Base-by-base conservation (phyloP, 2,329 filamentous ascomycete genomes). In the Botrytis tulipae region DNA sequence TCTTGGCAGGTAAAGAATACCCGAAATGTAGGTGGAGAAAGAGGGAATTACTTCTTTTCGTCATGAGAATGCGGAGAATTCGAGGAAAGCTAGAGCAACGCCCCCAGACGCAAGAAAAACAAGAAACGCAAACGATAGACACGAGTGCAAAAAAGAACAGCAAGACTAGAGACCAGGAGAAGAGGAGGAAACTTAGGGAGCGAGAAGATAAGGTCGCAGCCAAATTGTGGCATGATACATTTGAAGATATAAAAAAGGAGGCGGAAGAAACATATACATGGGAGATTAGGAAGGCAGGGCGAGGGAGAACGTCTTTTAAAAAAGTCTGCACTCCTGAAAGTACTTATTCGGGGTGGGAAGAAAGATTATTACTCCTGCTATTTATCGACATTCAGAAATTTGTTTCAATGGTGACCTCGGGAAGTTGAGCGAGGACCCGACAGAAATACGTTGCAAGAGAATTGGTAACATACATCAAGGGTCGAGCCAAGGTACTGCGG, bases 201-300 rank as follows among this genome's bases (percentile, higher is more conserved):
- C 51, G n/a, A 29, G 51, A 57, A 57, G 51, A 57, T 57, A 29
- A 57, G n/a, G n/a, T 57, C n/a, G 16, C 25, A 14, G 51, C n/a
- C n/a, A 57, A 57, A 57, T 29, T 57, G 16, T 14, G 29, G 14
- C 6, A 57, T 57, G 51, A 57, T 3, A 29, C 7, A 18, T 1
- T 3, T 9, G 14, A 29, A 18, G 7, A 18, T 14, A 0, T 18
- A 54, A 29, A 18, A 1, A 18, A 0, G 14, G 0, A 9, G 5
- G 2, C 25, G 35, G 35, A 6, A 35, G 4, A 35, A 35, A 5
- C 35, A 35, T 4, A 35, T 35, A 35, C 35, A 35, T 35, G 35
- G 35, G 35, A 35, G 35, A 35, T 35, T 14, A 12, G 14, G 0
- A 6, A 12, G 22, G 22, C 22, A 12, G 1, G 0, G 10, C 22